These are phyloP conservation scores for Botrytis aclada DNA, from an alignment of 2,329 filamentous ascomycete genomes.

Conservation along the genomic window DNA sequence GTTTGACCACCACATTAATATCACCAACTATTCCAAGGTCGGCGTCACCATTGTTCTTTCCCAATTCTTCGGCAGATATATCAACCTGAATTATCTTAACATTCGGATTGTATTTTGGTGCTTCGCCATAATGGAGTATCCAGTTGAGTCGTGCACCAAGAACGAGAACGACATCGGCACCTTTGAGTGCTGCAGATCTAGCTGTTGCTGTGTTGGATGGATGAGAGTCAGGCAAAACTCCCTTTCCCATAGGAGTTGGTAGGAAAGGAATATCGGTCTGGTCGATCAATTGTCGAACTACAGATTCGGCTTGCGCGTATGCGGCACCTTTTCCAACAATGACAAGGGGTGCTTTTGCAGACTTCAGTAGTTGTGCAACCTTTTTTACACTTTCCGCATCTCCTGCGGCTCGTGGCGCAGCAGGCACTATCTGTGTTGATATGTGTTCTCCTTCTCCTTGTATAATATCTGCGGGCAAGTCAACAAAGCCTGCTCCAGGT, in stretches of 20 bases:
- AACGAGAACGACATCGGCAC: conserved; percentile 53
- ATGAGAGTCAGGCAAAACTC: conserved; percentile 53
- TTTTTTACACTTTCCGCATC: conserved; percentile 44
- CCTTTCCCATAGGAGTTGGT: conserved; percentile 58
- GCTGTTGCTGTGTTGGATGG: conserved; percentile 51
- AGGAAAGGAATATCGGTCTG: conserved; percentile 52
- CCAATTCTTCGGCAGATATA: conserved; percentile 52
- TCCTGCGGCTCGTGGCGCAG: conserved; percentile 44
- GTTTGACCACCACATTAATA: conserved; percentile 47
- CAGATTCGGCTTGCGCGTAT: conserved; percentile 49
- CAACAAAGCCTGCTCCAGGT: conserved; percentile 52
- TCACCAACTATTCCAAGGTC: conserved; percentile 51
- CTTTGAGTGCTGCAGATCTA: conserved; percentile 50
- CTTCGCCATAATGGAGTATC: conserved; percentile 55
- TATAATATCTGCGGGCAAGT: conserved; percentile 55
- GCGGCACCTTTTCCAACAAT: conserved; percentile 56
- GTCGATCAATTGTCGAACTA: conserved; percentile 46
- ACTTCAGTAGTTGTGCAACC: conserved; percentile 45
- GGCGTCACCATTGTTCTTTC: conserved; percentile 48
- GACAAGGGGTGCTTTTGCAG: conserved; percentile 49
- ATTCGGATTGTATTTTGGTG: conserved; percentile 50
- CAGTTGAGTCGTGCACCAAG: conserved; percentile 55
- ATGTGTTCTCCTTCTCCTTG: conserved; percentile 40
- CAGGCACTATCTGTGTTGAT: conserved; percentile 33
- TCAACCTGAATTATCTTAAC: conserved; percentile 56